A percentile compares a stretch with the other conserved stretches of the same genome.
phyloP scores from a whole-genome alignment of 331 rosid genomes.

The Phaseolus coccineus region DNA sequence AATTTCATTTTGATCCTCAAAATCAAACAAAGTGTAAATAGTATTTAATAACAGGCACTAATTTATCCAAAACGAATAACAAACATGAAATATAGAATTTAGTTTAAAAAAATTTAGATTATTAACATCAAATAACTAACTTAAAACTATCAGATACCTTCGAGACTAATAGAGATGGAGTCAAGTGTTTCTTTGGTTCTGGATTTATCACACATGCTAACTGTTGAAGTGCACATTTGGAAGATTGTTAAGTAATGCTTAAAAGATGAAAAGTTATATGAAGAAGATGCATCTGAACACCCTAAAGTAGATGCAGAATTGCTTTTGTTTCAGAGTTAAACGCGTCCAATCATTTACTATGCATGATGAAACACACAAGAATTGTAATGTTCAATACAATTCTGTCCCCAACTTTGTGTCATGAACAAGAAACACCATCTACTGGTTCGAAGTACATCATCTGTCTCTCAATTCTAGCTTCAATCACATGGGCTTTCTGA shows the following conservation, averaged over 20 bases:
- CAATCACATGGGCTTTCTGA: neutral
- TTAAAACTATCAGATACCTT: too few species aligned
- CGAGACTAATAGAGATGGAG: too few species aligned
- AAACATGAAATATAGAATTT: too few species aligned
- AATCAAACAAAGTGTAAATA: too few species aligned
- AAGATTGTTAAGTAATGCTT: neutral
- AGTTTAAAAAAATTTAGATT: too few species aligned
- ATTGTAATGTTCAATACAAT: neutral
- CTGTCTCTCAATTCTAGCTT: neutral
- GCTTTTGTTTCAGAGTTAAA: neutral
- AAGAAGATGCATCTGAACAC: neutral
- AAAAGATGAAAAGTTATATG: neutral
- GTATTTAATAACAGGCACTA: too few species aligned
- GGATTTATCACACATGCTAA: too few species aligned
- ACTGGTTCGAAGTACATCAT: neutral
- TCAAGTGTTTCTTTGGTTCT: too few species aligned
- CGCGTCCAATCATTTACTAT: neutral
- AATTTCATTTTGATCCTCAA: too few species aligned
- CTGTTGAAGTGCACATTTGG: too few species aligned
- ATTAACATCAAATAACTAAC: too few species aligned
- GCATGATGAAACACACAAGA: neutral
- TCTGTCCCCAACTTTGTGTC: neutral
- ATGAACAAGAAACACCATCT: constrained; percentile 6
- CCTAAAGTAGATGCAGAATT: neutral
- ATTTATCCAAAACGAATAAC: too few species aligned